phyloP scores from a whole-genome alignment of 208 protist species.

The Balamuthia mandrillaris region DNA sequence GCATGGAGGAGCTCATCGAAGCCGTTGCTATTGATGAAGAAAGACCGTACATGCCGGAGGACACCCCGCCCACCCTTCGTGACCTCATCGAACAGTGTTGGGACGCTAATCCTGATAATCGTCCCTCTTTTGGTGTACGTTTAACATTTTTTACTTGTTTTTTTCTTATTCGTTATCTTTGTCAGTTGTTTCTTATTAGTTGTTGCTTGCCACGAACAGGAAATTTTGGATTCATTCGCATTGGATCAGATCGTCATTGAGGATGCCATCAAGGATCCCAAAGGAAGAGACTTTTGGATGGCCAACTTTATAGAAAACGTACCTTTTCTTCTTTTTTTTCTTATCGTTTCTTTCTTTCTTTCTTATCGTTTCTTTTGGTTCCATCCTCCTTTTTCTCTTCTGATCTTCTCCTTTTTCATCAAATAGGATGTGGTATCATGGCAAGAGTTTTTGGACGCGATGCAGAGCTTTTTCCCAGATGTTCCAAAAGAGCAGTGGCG shows the following conservation, averaged over 20 bases:
- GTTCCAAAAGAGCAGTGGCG: not conserved
- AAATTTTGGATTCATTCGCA: not conserved
- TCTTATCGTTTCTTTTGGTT: no score
- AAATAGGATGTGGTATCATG: constrained; percentile 12
- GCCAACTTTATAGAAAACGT: constrained; percentile 22
- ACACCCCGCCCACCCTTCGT: not conserved
- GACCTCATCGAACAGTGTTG: constrained; percentile 9
- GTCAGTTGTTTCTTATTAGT: no score
- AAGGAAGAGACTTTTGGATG: not conserved
- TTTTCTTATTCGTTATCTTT: not conserved
- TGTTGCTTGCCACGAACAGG: not conserved
- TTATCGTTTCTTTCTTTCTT: not conserved
- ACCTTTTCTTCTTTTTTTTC: not conserved
- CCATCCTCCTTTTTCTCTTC: not conserved
- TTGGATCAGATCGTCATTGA: not conserved
- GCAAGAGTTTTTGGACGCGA: not conserved
- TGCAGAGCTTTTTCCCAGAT: not conserved
- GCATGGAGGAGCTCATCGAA: not conserved
- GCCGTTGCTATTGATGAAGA: constrained; percentile 6
- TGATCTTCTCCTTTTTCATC: no score
- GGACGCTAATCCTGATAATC: not conserved
- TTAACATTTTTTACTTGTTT: not conserved
- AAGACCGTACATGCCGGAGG: constrained; percentile 3
- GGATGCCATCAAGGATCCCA: constrained; percentile 18
- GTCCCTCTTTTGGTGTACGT: no score